Conservation (phyloP, 768 basidiomycete species). For the Cubamyces sp. region DNA sequence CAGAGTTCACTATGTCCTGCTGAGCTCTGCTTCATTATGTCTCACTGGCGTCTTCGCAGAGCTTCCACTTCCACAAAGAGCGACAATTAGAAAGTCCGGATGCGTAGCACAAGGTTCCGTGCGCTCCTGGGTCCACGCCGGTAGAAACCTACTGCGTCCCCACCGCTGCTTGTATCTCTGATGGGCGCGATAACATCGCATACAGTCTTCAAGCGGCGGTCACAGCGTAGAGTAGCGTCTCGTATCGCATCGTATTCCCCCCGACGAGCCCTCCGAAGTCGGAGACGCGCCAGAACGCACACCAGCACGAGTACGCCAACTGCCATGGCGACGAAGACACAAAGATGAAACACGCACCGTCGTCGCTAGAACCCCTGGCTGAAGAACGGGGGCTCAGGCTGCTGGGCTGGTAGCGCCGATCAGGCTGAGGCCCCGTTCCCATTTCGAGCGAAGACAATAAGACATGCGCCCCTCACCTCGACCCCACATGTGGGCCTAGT, state of each 20-base stretch:
- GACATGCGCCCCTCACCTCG: slow-evolving; percentile 9
- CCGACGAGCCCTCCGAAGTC: background rate
- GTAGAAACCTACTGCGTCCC: background rate
- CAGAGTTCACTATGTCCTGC: too few species aligned
- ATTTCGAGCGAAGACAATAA: slow-evolving; percentile 20
- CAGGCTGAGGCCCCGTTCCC: slow-evolving; percentile 8
- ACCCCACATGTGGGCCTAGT: background rate
- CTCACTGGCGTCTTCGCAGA: too few species aligned
- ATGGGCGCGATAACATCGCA: slow-evolving; percentile 7
- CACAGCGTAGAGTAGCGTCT: too few species aligned
- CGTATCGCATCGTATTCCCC: background rate
- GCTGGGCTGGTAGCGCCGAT: slow-evolving; percentile 10
- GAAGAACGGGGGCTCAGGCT: slow-evolving; percentile 1
- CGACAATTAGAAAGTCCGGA: too few species aligned
- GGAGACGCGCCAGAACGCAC: background rate
- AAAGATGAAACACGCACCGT: slow-evolving; percentile 5
- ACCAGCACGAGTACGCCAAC: background rate
- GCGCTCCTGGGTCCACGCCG: background rate
- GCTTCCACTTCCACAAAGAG: too few species aligned
- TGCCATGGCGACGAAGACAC: slow-evolving; percentile 15
- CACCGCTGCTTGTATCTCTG: background rate
- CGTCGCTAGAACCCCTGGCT: background rate
- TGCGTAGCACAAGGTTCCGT: background rate
- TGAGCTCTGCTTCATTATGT: too few species aligned
- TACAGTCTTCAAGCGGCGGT: too few species aligned